Conservation (phyloP, 2,329 filamentous ascomycete species). For the Fusarium nelsonii region DNA sequence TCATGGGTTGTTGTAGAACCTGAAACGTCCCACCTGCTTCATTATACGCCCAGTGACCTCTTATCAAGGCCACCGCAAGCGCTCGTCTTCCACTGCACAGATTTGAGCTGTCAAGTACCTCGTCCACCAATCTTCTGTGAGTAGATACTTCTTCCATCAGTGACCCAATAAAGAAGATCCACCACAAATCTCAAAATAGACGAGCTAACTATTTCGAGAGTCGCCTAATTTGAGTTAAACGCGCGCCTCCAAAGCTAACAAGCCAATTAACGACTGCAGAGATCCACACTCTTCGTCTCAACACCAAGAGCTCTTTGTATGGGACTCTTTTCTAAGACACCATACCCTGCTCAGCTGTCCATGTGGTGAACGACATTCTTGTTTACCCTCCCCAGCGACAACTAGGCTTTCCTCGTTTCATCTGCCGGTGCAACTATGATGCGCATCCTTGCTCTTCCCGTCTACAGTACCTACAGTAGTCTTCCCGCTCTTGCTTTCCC, state of each 20-base stretch:
- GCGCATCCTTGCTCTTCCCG: constrained; percentile 26
- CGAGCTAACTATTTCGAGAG: constrained; percentile 30
- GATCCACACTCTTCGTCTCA: constrained; percentile 35
- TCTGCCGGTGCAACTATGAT: constrained; percentile 38
- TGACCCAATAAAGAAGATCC: constrained; percentile 29
- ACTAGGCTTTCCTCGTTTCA: constrained; percentile 10
- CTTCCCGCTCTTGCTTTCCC: constrained; percentile 26
- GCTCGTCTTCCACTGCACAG: constrained; percentile 16
- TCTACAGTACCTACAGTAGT: constrained; percentile 21
- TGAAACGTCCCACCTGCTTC: constrained; percentile 44
- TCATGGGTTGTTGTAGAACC: constrained; percentile 12
- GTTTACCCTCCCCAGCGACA: background rate
- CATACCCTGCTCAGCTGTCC: constrained; percentile 2
- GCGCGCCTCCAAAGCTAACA: constrained; percentile 41
- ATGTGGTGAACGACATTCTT: background rate
- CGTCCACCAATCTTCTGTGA: constrained; percentile 5
- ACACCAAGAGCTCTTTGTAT: constrained; percentile 33
- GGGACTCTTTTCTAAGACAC: background rate
- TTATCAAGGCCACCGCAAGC: constrained; percentile 24
- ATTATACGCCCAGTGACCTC: constrained; percentile 35
- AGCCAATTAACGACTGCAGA: constrained; percentile 34
- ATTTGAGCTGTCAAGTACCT: constrained; percentile 24
- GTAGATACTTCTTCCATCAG: constrained; percentile 17
- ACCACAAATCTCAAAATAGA: constrained; percentile 42
- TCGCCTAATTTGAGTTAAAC: constrained; percentile 45